These are phyloP conservation scores for Neurospora tetrasperma DNA, from an alignment of 495 filamentous ascomycete species.

Conservation along the genomic window DNA sequence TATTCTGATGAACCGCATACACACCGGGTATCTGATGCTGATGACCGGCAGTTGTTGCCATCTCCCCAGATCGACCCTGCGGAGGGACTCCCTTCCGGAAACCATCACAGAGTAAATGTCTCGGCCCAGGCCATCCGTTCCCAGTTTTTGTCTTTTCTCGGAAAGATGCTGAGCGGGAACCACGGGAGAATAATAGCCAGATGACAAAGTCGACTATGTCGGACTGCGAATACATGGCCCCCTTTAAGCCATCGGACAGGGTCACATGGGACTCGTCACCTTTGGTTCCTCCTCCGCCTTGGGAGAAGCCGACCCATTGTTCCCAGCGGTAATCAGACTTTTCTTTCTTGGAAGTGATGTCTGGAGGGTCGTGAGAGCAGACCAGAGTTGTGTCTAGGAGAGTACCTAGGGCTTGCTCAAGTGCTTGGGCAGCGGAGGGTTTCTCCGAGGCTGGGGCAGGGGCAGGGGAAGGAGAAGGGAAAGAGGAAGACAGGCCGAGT, in stretches of 20 bases:
- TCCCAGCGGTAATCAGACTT: conserved; percentile 35
- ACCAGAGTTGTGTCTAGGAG: conserved; percentile 64
- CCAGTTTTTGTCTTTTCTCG: background rate
- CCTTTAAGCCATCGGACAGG: conserved; percentile 34
- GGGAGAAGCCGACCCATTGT: conserved; percentile 59
- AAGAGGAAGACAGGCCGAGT: conserved; percentile 20
- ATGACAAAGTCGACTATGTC: conserved; percentile 84
- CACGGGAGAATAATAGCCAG: conserved; percentile 54
- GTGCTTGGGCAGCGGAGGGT: conserved; percentile 16
- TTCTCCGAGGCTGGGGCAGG: conserved; percentile 1
- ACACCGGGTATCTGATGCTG: conserved; percentile 34
- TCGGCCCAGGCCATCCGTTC: conserved; percentile 34
- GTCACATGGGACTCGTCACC: conserved; percentile 39
- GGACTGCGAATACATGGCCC: conserved; percentile 39
- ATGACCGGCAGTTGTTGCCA: background rate
- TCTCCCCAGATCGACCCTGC: background rate
- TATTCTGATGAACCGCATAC: conserved; percentile 53
- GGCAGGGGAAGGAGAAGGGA: background rate
- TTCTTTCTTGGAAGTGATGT: conserved; percentile 22
- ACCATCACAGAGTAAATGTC: conserved; percentile 72
- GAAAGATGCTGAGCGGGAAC: background rate
- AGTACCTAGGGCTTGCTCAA: conserved; percentile 32
- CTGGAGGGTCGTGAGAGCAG: conserved; percentile 27
- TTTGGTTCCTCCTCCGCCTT: conserved; percentile 24
- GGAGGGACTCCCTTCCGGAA: conserved; percentile 37